Percentiles rank a stretch among this genome's conserved stretches.
These are phyloP conservation scores for Raphanus raphanistrum DNA, from an alignment of 345 rosid genomes.

Conservation along the genomic window DNA sequence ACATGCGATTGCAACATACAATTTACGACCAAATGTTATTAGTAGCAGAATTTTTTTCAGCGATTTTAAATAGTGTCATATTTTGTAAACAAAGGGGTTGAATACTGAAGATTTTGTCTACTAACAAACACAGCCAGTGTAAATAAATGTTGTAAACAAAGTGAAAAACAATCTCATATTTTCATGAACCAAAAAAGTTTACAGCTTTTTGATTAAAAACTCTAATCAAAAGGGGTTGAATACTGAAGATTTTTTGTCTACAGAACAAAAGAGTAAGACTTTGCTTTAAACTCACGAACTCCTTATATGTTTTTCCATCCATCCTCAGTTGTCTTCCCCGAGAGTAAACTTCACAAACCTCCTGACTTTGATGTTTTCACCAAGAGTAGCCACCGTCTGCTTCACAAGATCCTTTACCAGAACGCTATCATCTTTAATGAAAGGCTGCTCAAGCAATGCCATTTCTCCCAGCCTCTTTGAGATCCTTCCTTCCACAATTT, in stretches of 20 bases:
- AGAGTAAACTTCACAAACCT: constrained; percentile 72
- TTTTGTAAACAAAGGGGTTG: too few species aligned
- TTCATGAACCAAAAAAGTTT: background rate
- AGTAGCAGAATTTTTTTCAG: too few species aligned
- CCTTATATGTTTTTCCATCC: background rate
- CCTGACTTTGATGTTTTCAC: constrained; percentile 88
- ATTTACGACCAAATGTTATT: too few species aligned
- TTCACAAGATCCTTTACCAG: constrained; percentile 81
- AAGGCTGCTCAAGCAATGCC: constrained; percentile 80
- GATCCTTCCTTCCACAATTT: constrained; percentile 81
- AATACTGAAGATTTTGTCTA: too few species aligned
- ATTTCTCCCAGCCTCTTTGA: constrained; percentile 83
- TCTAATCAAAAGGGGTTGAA: background rate
- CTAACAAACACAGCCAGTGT: too few species aligned
- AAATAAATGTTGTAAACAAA: background rate
- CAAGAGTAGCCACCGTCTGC: constrained; percentile 83
- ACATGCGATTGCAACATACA: too few species aligned
- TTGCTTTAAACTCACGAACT: background rate
- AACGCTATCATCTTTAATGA: constrained; percentile 65
- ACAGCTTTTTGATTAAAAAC: background rate
- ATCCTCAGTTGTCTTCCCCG: constrained; percentile 51
- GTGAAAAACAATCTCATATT: background rate
- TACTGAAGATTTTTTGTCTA: background rate
- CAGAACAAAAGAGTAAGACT: background rate
- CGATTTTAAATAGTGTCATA: too few species aligned